Base-by-base conservation (phyloP, 2,329 filamentous ascomycete species). In the Juglanconis oblonga region DNA sequence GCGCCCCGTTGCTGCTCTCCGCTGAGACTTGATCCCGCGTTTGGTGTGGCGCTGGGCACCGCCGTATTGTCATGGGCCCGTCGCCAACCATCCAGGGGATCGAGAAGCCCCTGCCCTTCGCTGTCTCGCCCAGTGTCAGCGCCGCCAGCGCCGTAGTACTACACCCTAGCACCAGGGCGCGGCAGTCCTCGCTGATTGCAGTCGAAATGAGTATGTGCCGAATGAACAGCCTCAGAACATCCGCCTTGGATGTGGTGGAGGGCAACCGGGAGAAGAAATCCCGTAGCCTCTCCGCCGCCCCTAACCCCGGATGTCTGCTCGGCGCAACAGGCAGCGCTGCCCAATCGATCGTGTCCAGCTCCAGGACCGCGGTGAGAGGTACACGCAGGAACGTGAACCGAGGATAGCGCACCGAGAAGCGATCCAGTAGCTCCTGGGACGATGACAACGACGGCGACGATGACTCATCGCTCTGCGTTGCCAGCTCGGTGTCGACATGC, bases 121-220 rank as follows among this genome's bases (percentile, higher is more conserved):
- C 92, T 2, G 94, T 92, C 75, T 95, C 91, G 6, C 91, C 82
- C 13, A 99, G 84, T 0, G 92, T 91, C 68, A 91, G 87, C 66
- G 94, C 91, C 4, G 95, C 94, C 35, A 99, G 85, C 14, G 87
- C 85, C 5, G 92, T 97, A 24, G 95, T 97, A 65, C 87, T 96
- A 74, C 94, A 88, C 29, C 91, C 93, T 73, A 95, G 88, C 1
- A 98, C 75, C 47, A 98, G 81, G 11, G 86, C 87, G 64, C 88
- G 84, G 71, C 87, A 95, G 11, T 70, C 75, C 33, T 81, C 75
- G 14, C 77, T 72, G 63, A 83, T 80, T 9, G 90, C 90, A 49
- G 85, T 77, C 49, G 84, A 77, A 54, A 92, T 78, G 36, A 97
- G 81, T 5, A 96, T 77, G 66, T 90, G 86, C 6, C 86, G 88